Evolutionary conservation across 179 eudicot genomes (phyloP).

Genomic region (Spinacia oleracea): DNA sequence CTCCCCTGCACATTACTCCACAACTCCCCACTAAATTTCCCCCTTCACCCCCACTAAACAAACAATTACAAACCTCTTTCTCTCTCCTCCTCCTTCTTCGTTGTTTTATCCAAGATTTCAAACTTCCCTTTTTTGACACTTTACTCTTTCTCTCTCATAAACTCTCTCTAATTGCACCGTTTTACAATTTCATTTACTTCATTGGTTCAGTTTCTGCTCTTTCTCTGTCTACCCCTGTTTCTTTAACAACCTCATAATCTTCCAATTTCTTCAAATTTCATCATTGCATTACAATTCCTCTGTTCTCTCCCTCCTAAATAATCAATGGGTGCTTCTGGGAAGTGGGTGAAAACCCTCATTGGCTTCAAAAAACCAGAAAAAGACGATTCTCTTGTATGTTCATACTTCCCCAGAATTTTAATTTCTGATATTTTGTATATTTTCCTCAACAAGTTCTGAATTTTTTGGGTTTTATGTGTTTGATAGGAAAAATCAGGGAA

Average conservation of each 20-base stretch:
- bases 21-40: conserved; percentile 20
- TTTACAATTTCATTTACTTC: background rate
- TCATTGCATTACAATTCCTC: background rate
- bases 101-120: conserved; percentile 16
- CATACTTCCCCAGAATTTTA: background rate
- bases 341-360: conserved; percentile 84
- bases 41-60: conserved; percentile 18
- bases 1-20: conserved; percentile 29
- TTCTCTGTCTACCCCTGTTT: background rate
- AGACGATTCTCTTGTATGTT: conserved; percentile 53
- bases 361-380: conserved; percentile 69
- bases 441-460: background rate
- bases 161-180: conserved; percentile 5
- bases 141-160: conserved; percentile 7
- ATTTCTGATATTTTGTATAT: background rate
- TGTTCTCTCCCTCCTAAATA: background rate
- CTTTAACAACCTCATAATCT: background rate
- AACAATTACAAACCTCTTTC: background rate
- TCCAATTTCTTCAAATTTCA: background rate
- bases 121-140: conserved; percentile 16
- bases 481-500: conserved; percentile 53
- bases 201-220: conserved; percentile 21
- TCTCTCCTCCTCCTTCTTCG: background rate
- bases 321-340: conserved; percentile 87
- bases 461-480: background rate